Percentiles rank a stretch among this genome's conserved stretches.
These are phyloP conservation scores for Xylaria polymorpha DNA, from an alignment of 2,329 filamentous ascomycete genomes.

Conservation along the genomic window DNA sequence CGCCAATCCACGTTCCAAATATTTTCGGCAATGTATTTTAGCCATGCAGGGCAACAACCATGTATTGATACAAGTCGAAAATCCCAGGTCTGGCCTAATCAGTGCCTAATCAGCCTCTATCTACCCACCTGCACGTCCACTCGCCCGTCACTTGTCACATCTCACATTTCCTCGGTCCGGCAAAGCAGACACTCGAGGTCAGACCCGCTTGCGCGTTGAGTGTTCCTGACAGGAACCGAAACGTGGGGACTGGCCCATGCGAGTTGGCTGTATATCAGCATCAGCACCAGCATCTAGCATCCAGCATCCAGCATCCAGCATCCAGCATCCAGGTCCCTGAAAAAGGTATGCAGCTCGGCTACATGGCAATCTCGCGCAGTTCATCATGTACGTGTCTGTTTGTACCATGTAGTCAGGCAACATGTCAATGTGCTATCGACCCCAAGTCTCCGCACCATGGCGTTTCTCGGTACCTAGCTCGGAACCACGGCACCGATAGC, in stretches of 20 bases:
- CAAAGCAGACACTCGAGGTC: conserved; percentile 13
- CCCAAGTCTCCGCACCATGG: conserved; percentile 13
- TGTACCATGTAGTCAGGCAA: conserved; percentile 32
- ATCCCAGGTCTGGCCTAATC: conserved; percentile 7
- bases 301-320: too few species aligned
- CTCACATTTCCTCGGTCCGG: conserved; percentile 20
- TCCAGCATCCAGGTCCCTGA: conserved; percentile 12
- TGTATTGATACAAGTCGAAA: conserved; percentile 7
- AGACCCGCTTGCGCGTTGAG: conserved; percentile 26
- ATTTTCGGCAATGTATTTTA: conserved; percentile 2
- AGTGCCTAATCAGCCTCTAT: conserved; percentile 20
- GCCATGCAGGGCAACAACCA: conserved; percentile 19
- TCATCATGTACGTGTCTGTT: conserved; percentile 33
- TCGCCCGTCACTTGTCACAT: conserved; percentile 23
- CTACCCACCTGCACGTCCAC: conserved; percentile 17
- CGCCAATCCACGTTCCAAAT: background rate
- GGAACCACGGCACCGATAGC: conserved; percentile 4
- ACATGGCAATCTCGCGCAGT: conserved; percentile 30
- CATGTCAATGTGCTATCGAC: conserved; percentile 13
- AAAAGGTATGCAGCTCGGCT: conserved; percentile 31
- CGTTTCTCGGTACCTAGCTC: conserved; percentile 5
- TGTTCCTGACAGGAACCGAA: conserved; percentile 34
- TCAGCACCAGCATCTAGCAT: background rate
- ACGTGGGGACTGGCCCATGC: conserved; percentile 30
- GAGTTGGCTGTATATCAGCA: conserved; percentile 30